These are phyloP conservation scores for Acaromyces ingoldii DNA, from an alignment of 1,284 basidiomycete species.

Conservation along the genomic window DNA sequence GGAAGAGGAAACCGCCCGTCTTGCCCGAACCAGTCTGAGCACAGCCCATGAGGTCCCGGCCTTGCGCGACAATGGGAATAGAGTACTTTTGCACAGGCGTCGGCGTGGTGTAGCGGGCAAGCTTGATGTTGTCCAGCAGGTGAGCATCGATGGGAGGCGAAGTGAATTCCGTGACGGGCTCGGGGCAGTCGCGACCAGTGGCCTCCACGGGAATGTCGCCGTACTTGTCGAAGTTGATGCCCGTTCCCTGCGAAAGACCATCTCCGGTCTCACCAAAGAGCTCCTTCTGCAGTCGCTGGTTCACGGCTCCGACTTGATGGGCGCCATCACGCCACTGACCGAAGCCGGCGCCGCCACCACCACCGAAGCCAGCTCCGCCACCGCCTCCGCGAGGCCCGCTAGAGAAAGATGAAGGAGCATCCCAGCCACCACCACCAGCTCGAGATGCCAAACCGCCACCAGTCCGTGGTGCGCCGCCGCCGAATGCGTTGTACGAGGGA, in stretches of 20 bases:
- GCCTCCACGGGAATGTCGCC: constrained; percentile 99
- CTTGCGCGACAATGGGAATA: constrained; percentile 89
- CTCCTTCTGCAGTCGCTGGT: constrained; percentile 86
- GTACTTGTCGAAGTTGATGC: constrained; percentile 99
- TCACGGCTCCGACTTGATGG: constrained; percentile 74
- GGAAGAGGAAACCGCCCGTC: constrained; percentile 98
- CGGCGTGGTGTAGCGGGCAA: constrained; percentile 86
- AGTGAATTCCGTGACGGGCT: constrained; percentile 82
- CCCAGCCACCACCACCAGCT: constrained; percentile 33
- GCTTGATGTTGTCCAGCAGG: constrained; percentile 88
- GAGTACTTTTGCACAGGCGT: constrained; percentile 99
- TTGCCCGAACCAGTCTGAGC: constrained; percentile 99
- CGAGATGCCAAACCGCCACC: constrained; percentile 19
- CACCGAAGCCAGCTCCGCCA: constrained; percentile 15
- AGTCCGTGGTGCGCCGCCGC: constrained; percentile 7
- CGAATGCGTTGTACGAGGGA: background rate
- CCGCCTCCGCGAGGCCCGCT: constrained; percentile 28
- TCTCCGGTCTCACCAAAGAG: constrained; percentile 87
- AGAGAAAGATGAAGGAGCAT: constrained; percentile 12
- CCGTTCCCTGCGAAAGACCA: constrained; percentile 69
- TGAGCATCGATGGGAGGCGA: constrained; percentile 85
- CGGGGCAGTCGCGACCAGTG: constrained; percentile 89
- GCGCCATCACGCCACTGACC: constrained; percentile 86
- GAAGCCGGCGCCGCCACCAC: constrained; percentile 51
- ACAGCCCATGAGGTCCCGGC: constrained; percentile 95